Conservation (phyloP, 495 filamentous ascomycete genomes). For the Cenococcum geophilum region DNA sequence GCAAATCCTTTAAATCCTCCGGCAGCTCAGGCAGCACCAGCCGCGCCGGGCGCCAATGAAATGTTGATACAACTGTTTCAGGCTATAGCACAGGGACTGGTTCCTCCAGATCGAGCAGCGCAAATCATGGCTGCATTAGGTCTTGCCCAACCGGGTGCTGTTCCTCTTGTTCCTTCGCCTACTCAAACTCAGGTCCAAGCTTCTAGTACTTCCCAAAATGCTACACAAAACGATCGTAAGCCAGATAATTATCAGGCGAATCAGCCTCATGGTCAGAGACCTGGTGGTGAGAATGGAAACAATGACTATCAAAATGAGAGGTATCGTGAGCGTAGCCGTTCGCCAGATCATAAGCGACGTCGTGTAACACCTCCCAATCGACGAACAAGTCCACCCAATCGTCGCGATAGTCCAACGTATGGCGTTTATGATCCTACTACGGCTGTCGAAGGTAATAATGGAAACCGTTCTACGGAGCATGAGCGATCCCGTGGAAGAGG, state of each 20-base stretch:
- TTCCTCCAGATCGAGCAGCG: constrained; percentile 27
- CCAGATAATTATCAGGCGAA: background rate
- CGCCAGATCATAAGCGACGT: constrained; percentile 33
- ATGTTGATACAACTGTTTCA: constrained; percentile 16
- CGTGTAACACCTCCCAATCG: constrained; percentile 31
- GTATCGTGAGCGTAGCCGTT: constrained; percentile 35
- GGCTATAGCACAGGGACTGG: constrained; percentile 8
- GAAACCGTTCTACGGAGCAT: constrained; percentile 12
- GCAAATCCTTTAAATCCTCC: background rate
- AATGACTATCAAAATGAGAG: constrained; percentile 10
- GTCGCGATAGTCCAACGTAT: constrained; percentile 61
- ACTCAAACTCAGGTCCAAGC: constrained; percentile 11
- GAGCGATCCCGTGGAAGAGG: constrained; percentile 29
- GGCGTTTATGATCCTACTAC: constrained; percentile 43
- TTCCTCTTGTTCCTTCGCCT: constrained; percentile 1
- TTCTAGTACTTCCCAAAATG: constrained; percentile 12
- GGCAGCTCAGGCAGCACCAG: background rate
- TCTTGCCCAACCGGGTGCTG: background rate
- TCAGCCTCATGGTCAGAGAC: background rate
- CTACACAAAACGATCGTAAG: constrained; percentile 20
- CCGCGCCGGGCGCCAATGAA: constrained; percentile 3
- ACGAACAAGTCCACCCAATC: constrained; percentile 24
- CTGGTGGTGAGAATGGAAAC: background rate
- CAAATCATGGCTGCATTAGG: constrained; percentile 16
- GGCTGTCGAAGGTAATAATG: constrained; percentile 16